Evolutionary conservation across 1,139 yeast species (phyloP), one percentile per base, ranked within the genome.

Genomic region (Saccharomycopsis hybrid): DNA sequence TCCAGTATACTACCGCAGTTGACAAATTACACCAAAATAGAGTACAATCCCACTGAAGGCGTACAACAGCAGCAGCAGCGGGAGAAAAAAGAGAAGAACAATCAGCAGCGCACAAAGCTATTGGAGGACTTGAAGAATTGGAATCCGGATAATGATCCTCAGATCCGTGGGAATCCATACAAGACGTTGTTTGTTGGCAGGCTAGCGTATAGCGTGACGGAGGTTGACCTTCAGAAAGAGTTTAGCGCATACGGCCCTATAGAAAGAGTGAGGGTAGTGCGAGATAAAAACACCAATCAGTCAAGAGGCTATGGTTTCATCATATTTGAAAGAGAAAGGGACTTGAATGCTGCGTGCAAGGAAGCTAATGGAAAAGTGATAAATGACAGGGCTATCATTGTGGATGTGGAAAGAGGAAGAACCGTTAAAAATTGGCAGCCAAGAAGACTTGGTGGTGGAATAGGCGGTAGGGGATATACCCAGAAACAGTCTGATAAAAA

Each of bases 301-400:
- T 77, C 94, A 0, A 70, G 80, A 53, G 97, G 97, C 0, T 92
- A 92, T 62, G 97, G 86, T 1, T 92, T 92, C 63, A 70, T 90
- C 1, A 83, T 84, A 3, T 90, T 78, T 64, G 82, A 77, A 59
- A 70, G 73, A 44, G 84, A 76, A 50, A 38, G 55, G 7, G 52
- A 47, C 31, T 42, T 51, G 9, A 38, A 13, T 46, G 60, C 64
- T 1, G 89, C 94, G 11, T 72, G 76, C n/a, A 69, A 73, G 35
- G 80, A 74, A 39, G 74, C 78, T 36, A 77, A 82, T 32, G 79
- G 87, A 0, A 63, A 78, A 29, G 77, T 63, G 11, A 63, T 81
- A 24, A 70, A 72, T 35, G 77, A 73, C 5, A 68, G 89, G 43
- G 69, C 74, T 4, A 72, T 85, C 3, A 65, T 88, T 27, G 88